Conservation (phyloP, 768 basidiomycete species). For the Tubosaeta brunneosetosa region DNA sequence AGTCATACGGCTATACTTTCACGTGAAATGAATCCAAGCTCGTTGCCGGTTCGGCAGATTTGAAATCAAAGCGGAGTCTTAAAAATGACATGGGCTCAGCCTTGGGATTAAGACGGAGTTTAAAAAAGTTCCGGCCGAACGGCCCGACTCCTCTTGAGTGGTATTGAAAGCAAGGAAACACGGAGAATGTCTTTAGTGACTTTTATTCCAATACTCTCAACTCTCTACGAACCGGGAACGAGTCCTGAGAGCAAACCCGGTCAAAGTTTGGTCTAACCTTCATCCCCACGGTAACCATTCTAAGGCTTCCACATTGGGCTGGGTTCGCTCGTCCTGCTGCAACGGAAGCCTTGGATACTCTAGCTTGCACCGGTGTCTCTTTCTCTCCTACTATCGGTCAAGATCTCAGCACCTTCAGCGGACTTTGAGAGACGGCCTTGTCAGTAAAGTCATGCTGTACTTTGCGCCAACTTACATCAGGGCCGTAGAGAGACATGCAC, state of each 20-base stretch:
- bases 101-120: not conserved
- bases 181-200: too few species aligned
- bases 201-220: too few species aligned
- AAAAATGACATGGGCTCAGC: not conserved
- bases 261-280: too few species aligned
- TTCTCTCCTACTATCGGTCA: not conserved
- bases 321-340: not conserved
- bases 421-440: slow-evolving; percentile 20
- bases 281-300: slow-evolving; percentile 9
- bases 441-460: slow-evolving; percentile 19
- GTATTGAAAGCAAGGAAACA: too few species aligned
- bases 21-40: slow-evolving; percentile 7
- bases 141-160: too few species aligned
- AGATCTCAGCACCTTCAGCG: not conserved
- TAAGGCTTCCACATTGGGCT: slow-evolving; percentile 6
- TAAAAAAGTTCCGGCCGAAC: too few species aligned
- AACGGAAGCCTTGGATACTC: not conserved
- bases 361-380: not conserved
- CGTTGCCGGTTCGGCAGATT: not conserved
- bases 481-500: slow-evolving; percentile 20
- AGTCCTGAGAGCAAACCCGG: too few species aligned
- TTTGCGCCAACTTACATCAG: slow-evolving; percentile 16
- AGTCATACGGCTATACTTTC: slow-evolving; percentile 5
- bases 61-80: not conserved
- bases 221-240: too few species aligned